A percentile compares a stretch with the other conserved stretches of the same genome.
phyloP scores from a whole-genome alignment of 768 basidiomycete genomes.

The Gloeostereum incarnatum region DNA sequence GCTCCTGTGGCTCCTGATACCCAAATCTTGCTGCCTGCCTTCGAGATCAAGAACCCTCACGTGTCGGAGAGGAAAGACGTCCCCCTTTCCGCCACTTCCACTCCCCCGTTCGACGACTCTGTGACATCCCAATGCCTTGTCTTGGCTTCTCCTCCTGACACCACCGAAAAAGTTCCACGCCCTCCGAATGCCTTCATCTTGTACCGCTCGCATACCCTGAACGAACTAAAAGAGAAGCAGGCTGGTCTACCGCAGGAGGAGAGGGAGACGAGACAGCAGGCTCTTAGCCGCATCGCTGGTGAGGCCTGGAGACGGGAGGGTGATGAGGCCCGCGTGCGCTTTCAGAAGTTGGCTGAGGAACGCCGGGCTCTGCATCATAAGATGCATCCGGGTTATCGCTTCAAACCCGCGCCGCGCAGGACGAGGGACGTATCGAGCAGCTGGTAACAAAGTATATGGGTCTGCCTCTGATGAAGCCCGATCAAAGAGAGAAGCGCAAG shows the following conservation, averaged over 20 bases:
- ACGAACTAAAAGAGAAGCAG: slow-evolving; percentile 8
- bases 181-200: slow-evolving; percentile 84
- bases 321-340: slow-evolving; percentile 24
- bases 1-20: too few relatives aligned
- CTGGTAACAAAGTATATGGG: too few relatives aligned
- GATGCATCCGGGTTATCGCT: slow-evolving; percentile 54
- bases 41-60: too few relatives aligned
- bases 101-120: too few relatives aligned
- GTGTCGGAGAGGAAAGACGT: too few relatives aligned
- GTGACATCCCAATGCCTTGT: too few relatives aligned
- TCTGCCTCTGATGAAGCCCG: too few relatives aligned
- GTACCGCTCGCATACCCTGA: slow-evolving; percentile 60
- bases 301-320: slow-evolving; percentile 55
- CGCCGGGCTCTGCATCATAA: slow-evolving; percentile 37
- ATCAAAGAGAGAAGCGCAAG: slow-evolving; percentile 4
- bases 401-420: slow-evolving; percentile 35
- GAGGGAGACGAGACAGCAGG: slow-evolving; percentile 42
- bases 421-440: slow-evolving; percentile 17
- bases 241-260: not conserved
- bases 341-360: slow-evolving; percentile 29
- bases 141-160: too few relatives aligned
- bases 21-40: too few relatives aligned
- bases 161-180: slow-evolving; percentile 33
- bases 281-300: slow-evolving; percentile 63
- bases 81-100: too few relatives aligned